phyloP scores from a whole-genome alignment of 495 filamentous ascomycete genomes.

The Neurospora discreta region DNA sequence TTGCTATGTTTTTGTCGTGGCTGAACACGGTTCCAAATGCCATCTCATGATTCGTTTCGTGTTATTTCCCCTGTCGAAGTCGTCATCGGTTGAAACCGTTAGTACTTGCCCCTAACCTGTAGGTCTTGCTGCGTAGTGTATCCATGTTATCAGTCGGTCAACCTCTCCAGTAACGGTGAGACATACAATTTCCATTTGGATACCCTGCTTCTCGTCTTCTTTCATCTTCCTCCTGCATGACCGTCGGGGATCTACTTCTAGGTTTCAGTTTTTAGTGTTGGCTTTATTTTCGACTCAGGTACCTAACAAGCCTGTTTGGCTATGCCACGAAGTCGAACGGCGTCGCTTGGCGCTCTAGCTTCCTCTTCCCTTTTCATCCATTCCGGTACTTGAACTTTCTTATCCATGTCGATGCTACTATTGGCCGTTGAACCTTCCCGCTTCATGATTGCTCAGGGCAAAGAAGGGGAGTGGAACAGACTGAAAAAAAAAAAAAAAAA shows the following conservation, averaged over 20 bases:
- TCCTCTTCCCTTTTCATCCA: neutral
- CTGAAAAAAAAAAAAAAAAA: too few species aligned
- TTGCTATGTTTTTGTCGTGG: neutral
- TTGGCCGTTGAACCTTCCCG: neutral
- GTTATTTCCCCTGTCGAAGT: neutral
- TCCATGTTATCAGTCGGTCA: neutral
- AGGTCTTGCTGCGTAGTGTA: too few species aligned
- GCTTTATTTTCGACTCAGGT: neutral
- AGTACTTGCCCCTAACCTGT: too few species aligned
- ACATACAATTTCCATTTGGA: neutral
- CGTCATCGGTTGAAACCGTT: neutral
- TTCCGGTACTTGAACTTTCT: neutral
- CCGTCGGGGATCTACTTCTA: neutral
- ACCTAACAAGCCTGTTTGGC: neutral
- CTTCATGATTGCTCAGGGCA: neutral
- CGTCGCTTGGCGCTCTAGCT: neutral
- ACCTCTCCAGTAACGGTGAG: neutral
- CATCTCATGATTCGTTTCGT: neutral
- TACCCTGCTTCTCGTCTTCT: neutral
- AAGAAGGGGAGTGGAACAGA: too few species aligned
- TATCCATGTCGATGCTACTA: neutral
- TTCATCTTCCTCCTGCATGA: neutral
- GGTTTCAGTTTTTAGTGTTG: neutral
- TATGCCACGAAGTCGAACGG: neutral
- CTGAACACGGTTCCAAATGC: neutral